Evolutionary conservation across 2,329 filamentous ascomycete species (phyloP).

Genomic region (Colletotrichum sojae): DNA sequence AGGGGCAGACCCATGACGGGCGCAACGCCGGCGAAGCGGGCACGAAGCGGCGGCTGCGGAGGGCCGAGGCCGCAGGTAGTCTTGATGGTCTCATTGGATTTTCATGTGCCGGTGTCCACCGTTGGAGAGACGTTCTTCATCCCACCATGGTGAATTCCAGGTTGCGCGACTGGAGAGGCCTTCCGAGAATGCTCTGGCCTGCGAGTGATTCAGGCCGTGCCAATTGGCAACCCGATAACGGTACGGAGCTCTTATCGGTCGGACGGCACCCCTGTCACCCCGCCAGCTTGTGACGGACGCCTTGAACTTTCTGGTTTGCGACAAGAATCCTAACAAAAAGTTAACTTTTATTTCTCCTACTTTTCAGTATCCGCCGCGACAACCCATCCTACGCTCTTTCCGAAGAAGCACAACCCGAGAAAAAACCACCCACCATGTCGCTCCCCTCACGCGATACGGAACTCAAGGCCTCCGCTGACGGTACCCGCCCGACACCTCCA

Average conservation of each 20-base stretch:
- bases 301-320: constrained; percentile 16
- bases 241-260: constrained; percentile 36
- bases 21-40: constrained; percentile 22
- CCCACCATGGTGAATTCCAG: not conserved
- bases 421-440: constrained; percentile 47
- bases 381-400: not conserved
- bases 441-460: constrained; percentile 58
- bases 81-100: constrained; percentile 33
- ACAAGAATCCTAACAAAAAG: constrained; percentile 17
- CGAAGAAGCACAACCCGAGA: too few species aligned
- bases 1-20: constrained; percentile 47
- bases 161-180: not conserved
- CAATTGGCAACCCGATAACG: constrained; percentile 19
- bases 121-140: not conserved
- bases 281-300: constrained; percentile 27
- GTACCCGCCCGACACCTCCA: constrained; percentile 47
- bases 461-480: constrained; percentile 63
- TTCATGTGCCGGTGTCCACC: not conserved
- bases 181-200: constrained; percentile 4
- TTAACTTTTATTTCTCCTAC: not conserved
- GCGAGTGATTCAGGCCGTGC: constrained; percentile 5
- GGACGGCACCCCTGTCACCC: constrained; percentile 21
- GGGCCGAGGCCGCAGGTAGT: constrained; percentile 19
- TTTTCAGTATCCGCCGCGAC: not conserved
- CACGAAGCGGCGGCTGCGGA: constrained; percentile 11